A percentile compares a stretch with the other conserved stretches of the same genome.
Conservation (phyloP, 805 yeast genomes). For the Saccharomycopsis guyanensis region DNA sequence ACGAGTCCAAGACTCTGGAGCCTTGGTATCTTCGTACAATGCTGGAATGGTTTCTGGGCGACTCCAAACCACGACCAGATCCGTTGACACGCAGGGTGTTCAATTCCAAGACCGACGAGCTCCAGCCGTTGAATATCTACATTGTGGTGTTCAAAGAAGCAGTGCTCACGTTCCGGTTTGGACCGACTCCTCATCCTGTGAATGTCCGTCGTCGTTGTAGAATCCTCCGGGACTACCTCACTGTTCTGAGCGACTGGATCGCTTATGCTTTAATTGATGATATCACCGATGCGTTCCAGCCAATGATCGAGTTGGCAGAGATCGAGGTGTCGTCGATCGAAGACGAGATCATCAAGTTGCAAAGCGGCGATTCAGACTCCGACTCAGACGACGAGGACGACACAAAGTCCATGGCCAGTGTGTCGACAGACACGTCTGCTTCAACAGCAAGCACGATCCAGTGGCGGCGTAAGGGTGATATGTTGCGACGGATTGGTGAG, state of each 20-base stretch:
- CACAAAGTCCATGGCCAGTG: not conserved
- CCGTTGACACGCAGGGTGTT: conserved; percentile 25
- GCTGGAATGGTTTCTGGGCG: not conserved
- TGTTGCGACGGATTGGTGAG: conserved; percentile 92
- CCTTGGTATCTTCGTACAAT: too few species aligned
- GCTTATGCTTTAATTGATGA: conserved; percentile 80
- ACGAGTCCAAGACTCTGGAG: not conserved
- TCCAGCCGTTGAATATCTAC: conserved; percentile 60
- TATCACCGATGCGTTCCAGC: conserved; percentile 78
- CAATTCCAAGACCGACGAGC: conserved; percentile 23
- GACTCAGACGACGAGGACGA: conserved; percentile 19
- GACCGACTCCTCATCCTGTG: conserved; percentile 61
- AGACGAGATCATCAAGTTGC: conserved; percentile 33
- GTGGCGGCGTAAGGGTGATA: conserved; percentile 91
- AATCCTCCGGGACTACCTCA: conserved; percentile 69
- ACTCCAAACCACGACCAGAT: not conserved
- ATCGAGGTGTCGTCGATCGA: conserved; percentile 78
- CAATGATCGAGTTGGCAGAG: conserved; percentile 69
- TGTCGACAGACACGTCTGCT: conserved; percentile 14
- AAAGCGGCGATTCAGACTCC: conserved; percentile 13
- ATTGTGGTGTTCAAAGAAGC: conserved; percentile 66
- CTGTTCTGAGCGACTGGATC: conserved; percentile 74
- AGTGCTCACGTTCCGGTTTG: conserved; percentile 59
- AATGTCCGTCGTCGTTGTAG: conserved; percentile 78
- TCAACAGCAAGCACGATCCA: conserved; percentile 37